phyloP scores from a whole-genome alignment of 768 basidiomycete genomes.

The Boletus rex-veris region DNA sequence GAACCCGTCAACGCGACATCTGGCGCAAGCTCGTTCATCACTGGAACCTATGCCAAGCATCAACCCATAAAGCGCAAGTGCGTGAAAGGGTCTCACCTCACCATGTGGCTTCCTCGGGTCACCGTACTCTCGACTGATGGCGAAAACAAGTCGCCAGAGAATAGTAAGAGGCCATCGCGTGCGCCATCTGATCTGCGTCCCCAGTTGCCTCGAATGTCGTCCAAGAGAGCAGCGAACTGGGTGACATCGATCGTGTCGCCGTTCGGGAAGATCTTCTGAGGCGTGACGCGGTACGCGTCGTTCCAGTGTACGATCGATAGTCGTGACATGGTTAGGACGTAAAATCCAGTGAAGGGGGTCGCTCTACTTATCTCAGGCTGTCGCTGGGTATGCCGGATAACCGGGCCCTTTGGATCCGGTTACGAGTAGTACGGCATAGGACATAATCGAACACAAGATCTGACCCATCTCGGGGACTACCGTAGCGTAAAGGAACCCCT shows the following conservation, averaged over 20 bases:
- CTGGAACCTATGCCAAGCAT: conserved; percentile 59
- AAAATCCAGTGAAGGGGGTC: too few relatives aligned
- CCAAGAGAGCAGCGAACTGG: conserved; percentile 74
- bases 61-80: not conserved
- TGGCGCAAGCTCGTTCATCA: conserved; percentile 76
- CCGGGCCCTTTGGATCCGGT: too few relatives aligned
- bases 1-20: conserved; percentile 78
- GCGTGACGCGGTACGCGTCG: conserved; percentile 78
- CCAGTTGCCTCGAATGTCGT: conserved; percentile 62
- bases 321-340: conserved; percentile 27
- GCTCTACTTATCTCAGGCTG: too few relatives aligned
- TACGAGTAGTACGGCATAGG: too few relatives aligned
- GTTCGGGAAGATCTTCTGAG: conserved; percentile 60
- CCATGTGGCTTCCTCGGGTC: conserved; percentile 90
- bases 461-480: too few relatives aligned
- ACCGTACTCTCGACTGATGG: conserved; percentile 85
- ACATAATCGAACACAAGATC: not conserved
- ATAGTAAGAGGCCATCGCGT: conserved; percentile 73
- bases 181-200: conserved; percentile 41
- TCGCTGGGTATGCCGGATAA: not conserved
- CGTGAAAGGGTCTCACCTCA: conserved; percentile 28
- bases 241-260: conserved; percentile 77
- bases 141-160: conserved; percentile 88
- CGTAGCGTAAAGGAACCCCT: too few relatives aligned
- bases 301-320: conserved; percentile 67